These are phyloP conservation scores for Naumovozyma baii DNA, from an alignment of 805 yeast species.

Conservation along the genomic window DNA sequence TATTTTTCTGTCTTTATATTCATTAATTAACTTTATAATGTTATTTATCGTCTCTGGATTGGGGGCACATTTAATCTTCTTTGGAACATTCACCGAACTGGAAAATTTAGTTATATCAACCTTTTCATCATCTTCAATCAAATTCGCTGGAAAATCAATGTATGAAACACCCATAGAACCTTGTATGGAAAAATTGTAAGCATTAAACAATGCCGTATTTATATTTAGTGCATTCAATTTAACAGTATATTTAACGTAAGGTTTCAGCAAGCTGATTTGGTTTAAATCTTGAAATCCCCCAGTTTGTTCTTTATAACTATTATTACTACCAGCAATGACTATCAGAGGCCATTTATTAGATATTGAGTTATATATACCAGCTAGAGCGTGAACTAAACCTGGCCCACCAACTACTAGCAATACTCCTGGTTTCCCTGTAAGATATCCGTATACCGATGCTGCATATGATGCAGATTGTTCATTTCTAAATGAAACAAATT, in stretches of 20 bases:
- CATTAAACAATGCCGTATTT: slow-evolving; percentile 14
- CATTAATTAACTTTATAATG: slow-evolving; percentile 30
- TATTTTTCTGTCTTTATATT: slow-evolving; percentile 32
- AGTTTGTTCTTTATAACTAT: slow-evolving; percentile 35
- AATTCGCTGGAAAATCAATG: slow-evolving; percentile 55
- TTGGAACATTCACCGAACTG: slow-evolving; percentile 4
- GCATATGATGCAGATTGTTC: slow-evolving; percentile 73
- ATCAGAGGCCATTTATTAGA: slow-evolving; percentile 57
- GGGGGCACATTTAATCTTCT: slow-evolving; percentile 9
- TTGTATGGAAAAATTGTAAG: slow-evolving; percentile 15
- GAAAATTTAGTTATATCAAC: slow-evolving; percentile 2
- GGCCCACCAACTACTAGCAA: slow-evolving; percentile 69
- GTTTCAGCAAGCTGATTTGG: slow-evolving; percentile 42
- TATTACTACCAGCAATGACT: slow-evolving; percentile 52
- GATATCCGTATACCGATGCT: slow-evolving; percentile 59
- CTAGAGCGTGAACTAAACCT: slow-evolving; percentile 56
- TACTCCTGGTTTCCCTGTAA: slow-evolving; percentile 58
- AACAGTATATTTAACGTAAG: slow-evolving; percentile 44
- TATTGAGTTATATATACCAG: slow-evolving; percentile 56
- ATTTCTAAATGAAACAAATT: slow-evolving; percentile 53
- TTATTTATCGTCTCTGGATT: slow-evolving; percentile 11
- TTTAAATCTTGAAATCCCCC: slow-evolving; percentile 70
- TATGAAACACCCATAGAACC: slow-evolving; percentile 57
- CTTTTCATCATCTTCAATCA: slow-evolving; percentile 30
- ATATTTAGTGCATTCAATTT: slow-evolving; percentile 18